Evolutionary conservation across 2,329 filamentous ascomycete genomes (phyloP).

Genomic region (Arthrinium puccinioides): DNA sequence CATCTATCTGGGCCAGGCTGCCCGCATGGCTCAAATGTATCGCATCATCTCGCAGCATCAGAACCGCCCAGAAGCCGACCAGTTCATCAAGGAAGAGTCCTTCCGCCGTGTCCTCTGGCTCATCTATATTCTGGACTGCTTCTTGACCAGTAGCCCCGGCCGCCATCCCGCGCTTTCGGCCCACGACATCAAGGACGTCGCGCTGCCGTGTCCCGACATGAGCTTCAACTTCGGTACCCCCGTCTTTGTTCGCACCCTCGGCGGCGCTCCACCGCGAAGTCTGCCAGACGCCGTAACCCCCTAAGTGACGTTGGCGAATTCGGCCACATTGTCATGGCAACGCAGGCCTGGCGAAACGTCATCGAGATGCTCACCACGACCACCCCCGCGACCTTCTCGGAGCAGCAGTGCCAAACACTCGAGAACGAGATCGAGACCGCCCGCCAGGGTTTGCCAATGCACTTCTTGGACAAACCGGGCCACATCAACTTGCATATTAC

Average conservation of each 20-base stretch:
- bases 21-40: conserved; percentile 60
- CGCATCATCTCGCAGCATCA: conserved; percentile 51
- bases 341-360: conserved; percentile 54
- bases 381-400: conserved; percentile 43
- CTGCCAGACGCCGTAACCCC: conserved; percentile 28
- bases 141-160: conserved; percentile 54
- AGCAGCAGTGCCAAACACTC: conserved; percentile 43
- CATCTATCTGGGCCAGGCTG: conserved; percentile 55
- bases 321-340: conserved; percentile 53
- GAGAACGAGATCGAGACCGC: conserved; percentile 49
- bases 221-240: conserved; percentile 57
- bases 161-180: conserved; percentile 48
- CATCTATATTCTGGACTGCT: conserved; percentile 56
- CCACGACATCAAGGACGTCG: conserved; percentile 47
- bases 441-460: conserved; percentile 46
- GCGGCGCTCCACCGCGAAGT: conserved; percentile 28
- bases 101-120: conserved; percentile 56
- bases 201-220: conserved; percentile 53
- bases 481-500: conserved; percentile 57
- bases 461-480: conserved; percentile 53
- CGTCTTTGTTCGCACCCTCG: conserved; percentile 50
- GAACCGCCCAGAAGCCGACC: conserved; percentile 42
- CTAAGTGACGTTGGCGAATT: conserved; percentile 53
- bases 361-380: conserved; percentile 54
- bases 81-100: conserved; percentile 54